A percentile compares a stretch with the other conserved stretches of the same genome.
phyloP scores from a whole-genome alignment of 2,329 filamentous ascomycete genomes.

The Paracoccidioides lutzii region DNA sequence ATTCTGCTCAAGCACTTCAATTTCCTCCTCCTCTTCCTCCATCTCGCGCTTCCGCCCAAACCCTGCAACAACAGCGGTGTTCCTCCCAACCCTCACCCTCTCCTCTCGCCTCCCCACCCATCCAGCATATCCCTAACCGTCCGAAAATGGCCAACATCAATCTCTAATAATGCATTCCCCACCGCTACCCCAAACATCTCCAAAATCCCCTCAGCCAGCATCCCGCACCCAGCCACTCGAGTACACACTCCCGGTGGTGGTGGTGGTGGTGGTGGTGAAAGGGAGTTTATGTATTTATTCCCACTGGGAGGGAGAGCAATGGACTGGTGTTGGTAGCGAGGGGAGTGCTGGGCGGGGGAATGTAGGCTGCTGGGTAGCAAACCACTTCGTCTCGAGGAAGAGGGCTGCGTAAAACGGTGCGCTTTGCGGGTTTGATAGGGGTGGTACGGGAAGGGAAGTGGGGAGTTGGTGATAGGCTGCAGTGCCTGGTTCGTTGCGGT shows the following conservation, averaged over 20 bases:
- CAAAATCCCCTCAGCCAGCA: conserved; percentile 13
- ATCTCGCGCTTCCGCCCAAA: not conserved
- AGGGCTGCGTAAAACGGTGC: conserved; percentile 5
- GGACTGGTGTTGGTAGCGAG: conserved; percentile 4
- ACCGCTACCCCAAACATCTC: conserved; percentile 16
- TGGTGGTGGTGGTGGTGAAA: conserved; percentile 12
- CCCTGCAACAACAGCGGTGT: conserved; percentile 1
- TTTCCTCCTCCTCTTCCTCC: not conserved
- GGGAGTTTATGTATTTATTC: conserved; percentile 9
- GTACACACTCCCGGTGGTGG: conserved; percentile 19
- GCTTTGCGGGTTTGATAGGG: conserved; percentile 9
- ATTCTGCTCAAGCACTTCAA: conserved; percentile 1
- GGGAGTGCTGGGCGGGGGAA: conserved; percentile 14
- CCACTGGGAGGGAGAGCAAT: conserved; percentile 9
- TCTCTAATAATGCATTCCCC: conserved; percentile 21
- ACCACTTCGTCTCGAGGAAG: conserved; percentile 21
- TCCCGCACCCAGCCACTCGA: conserved; percentile 9
- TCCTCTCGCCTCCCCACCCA: conserved; percentile 12
- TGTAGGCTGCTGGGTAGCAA: conserved; percentile 12
- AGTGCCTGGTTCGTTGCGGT: not conserved
- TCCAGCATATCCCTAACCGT: not conserved
- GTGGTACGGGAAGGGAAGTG: not conserved
- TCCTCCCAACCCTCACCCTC: not conserved
- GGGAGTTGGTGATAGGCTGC: not conserved
- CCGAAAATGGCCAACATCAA: conserved; percentile 19